Evolutionary conservation across 2,329 filamentous ascomycete species (phyloP).

Genomic region (Ophiostoma sp.): DNA sequence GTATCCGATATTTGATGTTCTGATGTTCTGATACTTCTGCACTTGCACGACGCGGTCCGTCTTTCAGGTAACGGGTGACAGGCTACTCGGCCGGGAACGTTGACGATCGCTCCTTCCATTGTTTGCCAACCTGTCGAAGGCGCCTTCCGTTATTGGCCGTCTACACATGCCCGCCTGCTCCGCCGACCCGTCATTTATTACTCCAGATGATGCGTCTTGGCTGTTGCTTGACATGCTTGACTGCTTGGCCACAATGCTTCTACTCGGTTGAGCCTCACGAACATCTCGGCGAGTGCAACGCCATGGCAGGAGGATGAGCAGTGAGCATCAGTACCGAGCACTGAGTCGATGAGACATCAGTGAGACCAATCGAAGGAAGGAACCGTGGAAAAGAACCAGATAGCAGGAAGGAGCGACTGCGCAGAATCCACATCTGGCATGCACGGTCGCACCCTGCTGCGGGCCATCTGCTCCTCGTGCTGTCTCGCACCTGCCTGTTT

Average conservation of each 20-base stretch:
- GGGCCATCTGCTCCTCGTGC: background rate
- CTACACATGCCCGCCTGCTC: no score
- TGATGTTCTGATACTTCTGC: background rate
- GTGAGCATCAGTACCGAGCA: no score
- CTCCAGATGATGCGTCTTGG: background rate
- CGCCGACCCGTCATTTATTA: background rate
- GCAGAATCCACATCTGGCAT: constrained; percentile 4
- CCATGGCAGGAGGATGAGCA: no score
- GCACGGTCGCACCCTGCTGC: background rate
- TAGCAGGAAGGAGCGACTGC: constrained; percentile 5
- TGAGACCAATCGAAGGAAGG: constrained; percentile 1
- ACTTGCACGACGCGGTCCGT: background rate
- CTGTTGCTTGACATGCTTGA: background rate
- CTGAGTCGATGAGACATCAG: background rate
- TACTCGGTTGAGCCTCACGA: background rate
- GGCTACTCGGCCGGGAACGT: background rate
- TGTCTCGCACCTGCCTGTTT: background rate
- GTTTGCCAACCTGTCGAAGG: no score
- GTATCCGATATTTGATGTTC: no score
- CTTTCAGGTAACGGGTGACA: background rate
- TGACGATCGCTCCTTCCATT: constrained; percentile 5
- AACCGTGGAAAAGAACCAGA: background rate
- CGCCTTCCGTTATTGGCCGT: no score
- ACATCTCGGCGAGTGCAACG: no score
- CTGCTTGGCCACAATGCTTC: background rate